phyloP scores from a whole-genome alignment of 768 basidiomycete genomes.

The Phanerochaete carnosa region DNA sequence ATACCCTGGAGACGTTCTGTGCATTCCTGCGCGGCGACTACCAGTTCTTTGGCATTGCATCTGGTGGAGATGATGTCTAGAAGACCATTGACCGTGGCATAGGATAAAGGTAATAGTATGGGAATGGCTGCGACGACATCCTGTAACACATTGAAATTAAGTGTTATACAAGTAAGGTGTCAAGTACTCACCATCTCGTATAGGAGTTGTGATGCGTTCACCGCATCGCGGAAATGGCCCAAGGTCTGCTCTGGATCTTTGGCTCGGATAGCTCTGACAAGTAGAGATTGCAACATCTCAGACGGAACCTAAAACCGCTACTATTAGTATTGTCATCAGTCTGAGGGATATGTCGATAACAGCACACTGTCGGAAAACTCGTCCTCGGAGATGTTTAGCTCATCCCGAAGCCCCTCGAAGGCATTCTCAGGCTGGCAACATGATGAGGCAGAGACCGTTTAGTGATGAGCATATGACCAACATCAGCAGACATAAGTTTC shows the following conservation, averaged over 20 bases:
- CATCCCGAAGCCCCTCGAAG: neutral
- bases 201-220: neutral
- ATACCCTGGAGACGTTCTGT: conserved; percentile 29
- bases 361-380: neutral
- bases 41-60: conserved; percentile 38
- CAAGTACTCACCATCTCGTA: conserved; percentile 3
- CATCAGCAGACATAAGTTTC: neutral
- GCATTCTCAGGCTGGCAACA: neutral
- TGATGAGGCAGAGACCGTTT: neutral
- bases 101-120: conserved; percentile 28
- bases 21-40: conserved; percentile 39
- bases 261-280: neutral
- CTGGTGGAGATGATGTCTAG: conserved; percentile 28
- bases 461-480: neutral
- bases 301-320: neutral
- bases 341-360: neutral
- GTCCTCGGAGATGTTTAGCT: neutral
- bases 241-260: neutral
- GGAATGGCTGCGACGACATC: conserved; percentile 40
- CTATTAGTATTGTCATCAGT: neutral
- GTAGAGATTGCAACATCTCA: neutral
- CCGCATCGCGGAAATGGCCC: neutral
- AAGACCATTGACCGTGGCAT: conserved; percentile 29
- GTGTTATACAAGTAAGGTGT: neutral
- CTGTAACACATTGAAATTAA: conserved; percentile 21